Base-by-base conservation (phyloP, 2,329 filamentous ascomycete genomes). In the Cercospora zeae-maydis region DNA sequence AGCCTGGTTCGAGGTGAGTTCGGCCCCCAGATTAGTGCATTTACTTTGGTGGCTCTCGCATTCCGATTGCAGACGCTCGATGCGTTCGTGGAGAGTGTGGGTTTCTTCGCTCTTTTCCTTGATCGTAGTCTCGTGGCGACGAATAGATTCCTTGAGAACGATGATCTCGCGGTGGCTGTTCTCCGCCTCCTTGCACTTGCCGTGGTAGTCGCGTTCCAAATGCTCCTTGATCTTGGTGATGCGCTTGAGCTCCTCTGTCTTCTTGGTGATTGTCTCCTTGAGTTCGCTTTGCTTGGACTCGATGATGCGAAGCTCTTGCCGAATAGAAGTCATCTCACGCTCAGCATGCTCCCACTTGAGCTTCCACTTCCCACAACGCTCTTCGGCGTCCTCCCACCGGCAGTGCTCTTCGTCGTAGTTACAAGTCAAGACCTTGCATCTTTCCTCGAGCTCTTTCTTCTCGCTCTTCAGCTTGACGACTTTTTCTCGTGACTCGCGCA, bases 381-480 rank as follows among this genome's bases (percentile, higher is more conserved):
- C 55, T 34, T 58, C 55, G 37, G 55, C 55, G n/a, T 58, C 55
- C 16, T 58, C 55, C 34, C 36, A 58, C 13, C 31, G 37, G 55
- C 55, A 58, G 55, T 58, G 37, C 33, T 58, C 55, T 13, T 58
- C 55, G 16, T 58, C 55, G 14, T 58, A 58, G 36, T 58, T 58
- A 31, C 55, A 37, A 1, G 27, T 31, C 33, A 31, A 27, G 55
- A 45, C 21, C 24, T 58, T 58, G 36, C 37, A 30, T 13, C 33
- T 58, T 27, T 58, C 55, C n/a, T 58, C 55, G 16, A 58, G 55
- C 55, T 58, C 55, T 21, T 58, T 58, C 55, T 58, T 58, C 36
- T 58, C 55, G 13, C 55, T 58, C 36, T 34, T 42, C 10, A 58
- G 37, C 30, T 45, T 58, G 55, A 37, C n/a, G 33, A 45, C 24